A percentile compares a stretch with the other conserved stretches of the same genome.
phyloP scores from a whole-genome alignment of 1,284 basidiomycete genomes.

The Athelia psychrophila region DNA sequence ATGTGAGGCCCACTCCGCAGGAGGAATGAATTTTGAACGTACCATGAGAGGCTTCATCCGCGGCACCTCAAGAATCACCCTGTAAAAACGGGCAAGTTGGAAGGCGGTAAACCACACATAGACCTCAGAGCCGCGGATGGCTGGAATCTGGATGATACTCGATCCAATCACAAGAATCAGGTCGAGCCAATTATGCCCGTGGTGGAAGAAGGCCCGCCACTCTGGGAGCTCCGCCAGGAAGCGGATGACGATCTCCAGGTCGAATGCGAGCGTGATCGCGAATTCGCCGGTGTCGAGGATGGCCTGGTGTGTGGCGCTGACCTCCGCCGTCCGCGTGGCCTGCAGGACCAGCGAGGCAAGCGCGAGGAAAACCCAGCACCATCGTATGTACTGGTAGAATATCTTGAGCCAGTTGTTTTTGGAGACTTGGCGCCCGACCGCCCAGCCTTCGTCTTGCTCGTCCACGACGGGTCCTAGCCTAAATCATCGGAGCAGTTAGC shows the following conservation, averaged over 20 bases:
- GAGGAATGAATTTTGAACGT: slow-evolving; percentile 18
- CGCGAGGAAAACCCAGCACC: slow-evolving; percentile 80
- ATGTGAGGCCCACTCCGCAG: neutral
- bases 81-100: slow-evolving; percentile 88
- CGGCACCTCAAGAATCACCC: slow-evolving; percentile 88
- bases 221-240: slow-evolving; percentile 75
- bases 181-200: slow-evolving; percentile 78
- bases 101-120: slow-evolving; percentile 95
- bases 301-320: slow-evolving; percentile 41
- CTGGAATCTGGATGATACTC: slow-evolving; percentile 86
- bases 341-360: slow-evolving; percentile 75
- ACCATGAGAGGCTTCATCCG: slow-evolving; percentile 82
- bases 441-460: slow-evolving; percentile 61
- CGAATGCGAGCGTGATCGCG: slow-evolving; percentile 82
- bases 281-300: slow-evolving; percentile 72
- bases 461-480: slow-evolving; percentile 49
- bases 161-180: slow-evolving; percentile 78
- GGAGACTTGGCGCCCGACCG: slow-evolving; percentile 38
- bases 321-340: slow-evolving; percentile 67
- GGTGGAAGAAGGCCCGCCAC: slow-evolving; percentile 78
- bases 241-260: slow-evolving; percentile 84
- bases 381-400: slow-evolving; percentile 60
- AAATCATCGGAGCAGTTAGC: neutral
- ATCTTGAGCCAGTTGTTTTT: slow-evolving; percentile 48
- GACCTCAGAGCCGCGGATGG: slow-evolving; percentile 58